Conservation (phyloP, 192 early-diverging fungal genomes). For the Entomortierella parvispora region DNA sequence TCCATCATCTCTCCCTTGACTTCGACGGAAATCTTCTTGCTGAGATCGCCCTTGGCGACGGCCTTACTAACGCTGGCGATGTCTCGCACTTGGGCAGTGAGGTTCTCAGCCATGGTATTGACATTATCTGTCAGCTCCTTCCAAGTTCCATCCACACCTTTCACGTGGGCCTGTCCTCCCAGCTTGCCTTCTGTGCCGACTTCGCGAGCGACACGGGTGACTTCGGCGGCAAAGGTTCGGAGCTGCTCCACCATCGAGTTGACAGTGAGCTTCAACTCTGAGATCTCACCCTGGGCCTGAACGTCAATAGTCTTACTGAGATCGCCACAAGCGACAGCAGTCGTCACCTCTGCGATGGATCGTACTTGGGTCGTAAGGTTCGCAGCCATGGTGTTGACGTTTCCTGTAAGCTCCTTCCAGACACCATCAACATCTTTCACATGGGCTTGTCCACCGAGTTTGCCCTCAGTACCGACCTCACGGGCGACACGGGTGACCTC, state of each 20-base stretch:
- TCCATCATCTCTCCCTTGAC: slow-evolving; percentile 58
- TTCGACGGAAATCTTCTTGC: slow-evolving; percentile 59
- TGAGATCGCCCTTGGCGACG: slow-evolving; percentile 61
- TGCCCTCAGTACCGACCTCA: slow-evolving; percentile 71
- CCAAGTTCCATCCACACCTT: slow-evolving; percentile 67
- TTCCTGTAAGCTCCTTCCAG: slow-evolving; percentile 72
- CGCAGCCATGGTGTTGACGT: slow-evolving; percentile 72
- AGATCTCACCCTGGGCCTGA: slow-evolving; percentile 69
- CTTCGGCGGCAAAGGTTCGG: slow-evolving; percentile 64
- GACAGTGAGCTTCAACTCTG: slow-evolving; percentile 70
- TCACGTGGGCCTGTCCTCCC: slow-evolving; percentile 60
- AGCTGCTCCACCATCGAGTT: slow-evolving; percentile 76
- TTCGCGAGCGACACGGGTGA: slow-evolving; percentile 59
- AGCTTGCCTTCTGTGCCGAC: slow-evolving; percentile 65
- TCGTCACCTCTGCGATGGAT: slow-evolving; percentile 69
- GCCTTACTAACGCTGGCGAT: slow-evolving; percentile 65
- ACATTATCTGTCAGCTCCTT: slow-evolving; percentile 69
- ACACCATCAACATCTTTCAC: slow-evolving; percentile 67
- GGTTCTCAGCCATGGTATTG: slow-evolving; percentile 63
- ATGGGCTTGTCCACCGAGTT: slow-evolving; percentile 61
- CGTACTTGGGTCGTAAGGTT: slow-evolving; percentile 74
- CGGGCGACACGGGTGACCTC: slow-evolving; percentile 70
- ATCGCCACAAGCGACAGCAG: slow-evolving; percentile 69
- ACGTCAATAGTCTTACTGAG: slow-evolving; percentile 68
- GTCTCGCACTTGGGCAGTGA: slow-evolving; percentile 62